phyloP scores from a whole-genome alignment of 1,284 basidiomycete species.

The Gomphus sp. region DNA sequence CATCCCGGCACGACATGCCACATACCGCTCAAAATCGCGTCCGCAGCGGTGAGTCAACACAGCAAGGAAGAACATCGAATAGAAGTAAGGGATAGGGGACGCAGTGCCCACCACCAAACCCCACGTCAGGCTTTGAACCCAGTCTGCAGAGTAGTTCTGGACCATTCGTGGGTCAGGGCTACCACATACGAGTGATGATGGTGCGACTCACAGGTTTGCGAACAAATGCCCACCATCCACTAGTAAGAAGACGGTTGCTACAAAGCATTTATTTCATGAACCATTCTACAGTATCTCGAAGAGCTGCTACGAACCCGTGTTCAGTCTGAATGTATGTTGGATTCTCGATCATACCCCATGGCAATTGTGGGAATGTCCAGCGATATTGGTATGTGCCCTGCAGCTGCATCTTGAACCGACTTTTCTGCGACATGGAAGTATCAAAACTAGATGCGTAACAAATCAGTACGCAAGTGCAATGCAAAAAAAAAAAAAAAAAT shows the following conservation, averaged over 20 bases:
- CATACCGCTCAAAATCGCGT: constrained; percentile 84
- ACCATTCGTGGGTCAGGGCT: not conserved
- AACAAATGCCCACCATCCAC: constrained; percentile 86
- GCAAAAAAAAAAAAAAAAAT: constrained; percentile 22
- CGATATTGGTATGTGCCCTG: constrained; percentile 83
- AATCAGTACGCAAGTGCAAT: not conserved
- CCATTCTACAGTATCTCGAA: constrained; percentile 5
- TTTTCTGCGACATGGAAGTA: constrained; percentile 94
- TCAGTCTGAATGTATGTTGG: constrained; percentile 90
- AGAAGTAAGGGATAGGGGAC: constrained; percentile 91
- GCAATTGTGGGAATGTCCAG: constrained; percentile 91
- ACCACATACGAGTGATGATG: not conserved
- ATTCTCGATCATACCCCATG: constrained; percentile 79
- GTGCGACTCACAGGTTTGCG: constrained; percentile 67
- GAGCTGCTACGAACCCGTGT: constrained; percentile 55
- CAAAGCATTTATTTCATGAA: not conserved
- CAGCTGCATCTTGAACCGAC: constrained; percentile 94
- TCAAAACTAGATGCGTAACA: constrained; percentile 60
- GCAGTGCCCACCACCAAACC: constrained; percentile 77
- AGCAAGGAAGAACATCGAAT: constrained; percentile 87
- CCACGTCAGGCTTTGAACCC: constrained; percentile 87
- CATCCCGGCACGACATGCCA: not conserved
- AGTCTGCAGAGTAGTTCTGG: constrained; percentile 82
- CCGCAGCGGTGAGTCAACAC: constrained; percentile 84
- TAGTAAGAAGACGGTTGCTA: constrained; percentile 75